Evolutionary conservation across 805 yeast species (phyloP), one percentile per base, ranked within the genome.

Genomic region (Ogataea polymorpha): DNA sequence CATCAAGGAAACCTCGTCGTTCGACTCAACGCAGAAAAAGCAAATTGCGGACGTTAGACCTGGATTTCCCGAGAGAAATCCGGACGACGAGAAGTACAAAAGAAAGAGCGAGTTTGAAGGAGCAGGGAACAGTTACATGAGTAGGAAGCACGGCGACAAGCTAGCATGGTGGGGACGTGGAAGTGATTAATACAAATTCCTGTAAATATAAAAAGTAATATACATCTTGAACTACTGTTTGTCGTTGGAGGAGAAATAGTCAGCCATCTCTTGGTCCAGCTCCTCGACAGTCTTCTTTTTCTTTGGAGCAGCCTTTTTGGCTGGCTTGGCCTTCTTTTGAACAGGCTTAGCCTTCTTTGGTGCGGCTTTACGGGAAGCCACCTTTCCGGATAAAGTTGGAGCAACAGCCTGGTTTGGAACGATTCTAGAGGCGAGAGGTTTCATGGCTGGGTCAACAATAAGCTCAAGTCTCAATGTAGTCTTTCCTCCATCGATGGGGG

Each of bases 181-280:
- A 48, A 42, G 20, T 44, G 42, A 31, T 36, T 26, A 20, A 31
- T 39, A 46, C 42, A 21, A 45, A 45, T 33, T 27, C 29, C 26
- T 24, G 36, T 14, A 15, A 18, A 20, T 26, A 13, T 23, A 24
- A 23, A 21, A 27, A 31, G 32, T 42, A 42, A 16, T 33, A 33
- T 24, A 33, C 44, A 32, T 29, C 34, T 31, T 33, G 27, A 32
- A 17, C 31, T 37, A 39, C 34, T 34, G 34, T 17, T 36, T 27
- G 18, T 68, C 67, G 50, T 67, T 71, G 48, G 76, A 80, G 49
- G 79, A 80, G 56, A 91, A 90, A 71, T 91, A 91, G 62, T 90
- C 98, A 49, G 89, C 85, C 99, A 93, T 91, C 71, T 91, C 98
- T 63, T 90, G 96, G 68, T 93, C 99, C 61, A 91, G 79, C 68